Conservation (phyloP, 768 basidiomycete species). For the Fibroporia radiculosa region DNA sequence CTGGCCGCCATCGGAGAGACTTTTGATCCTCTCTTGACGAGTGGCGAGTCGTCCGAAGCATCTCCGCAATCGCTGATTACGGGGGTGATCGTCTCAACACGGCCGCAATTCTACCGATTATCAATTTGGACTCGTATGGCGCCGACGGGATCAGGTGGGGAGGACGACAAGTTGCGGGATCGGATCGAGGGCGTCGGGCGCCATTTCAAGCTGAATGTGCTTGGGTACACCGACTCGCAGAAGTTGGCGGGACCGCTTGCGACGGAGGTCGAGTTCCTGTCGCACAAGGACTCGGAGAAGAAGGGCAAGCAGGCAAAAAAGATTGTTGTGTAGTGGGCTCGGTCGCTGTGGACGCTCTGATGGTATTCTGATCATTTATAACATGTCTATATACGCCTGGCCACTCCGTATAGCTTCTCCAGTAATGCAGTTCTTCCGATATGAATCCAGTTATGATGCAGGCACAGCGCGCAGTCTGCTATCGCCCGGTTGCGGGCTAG, state of each 20-base stretch:
- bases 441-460: too few relatives aligned
- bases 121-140: conserved; percentile 97
- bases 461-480: background rate
- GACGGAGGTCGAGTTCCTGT: conserved; percentile 91
- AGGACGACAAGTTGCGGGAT: conserved; percentile 57
- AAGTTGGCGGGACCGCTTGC: conserved; percentile 80
- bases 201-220: conserved; percentile 87
- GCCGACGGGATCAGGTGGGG: conserved; percentile 34
- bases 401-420: conserved; percentile 3
- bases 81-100: conserved; percentile 75
- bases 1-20: conserved; percentile 99
- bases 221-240: conserved; percentile 71
- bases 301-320: conserved; percentile 82
- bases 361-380: conserved; percentile 15
- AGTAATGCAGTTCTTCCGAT: conserved; percentile 2
- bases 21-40: conserved; percentile 79
- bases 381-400: conserved; percentile 4
- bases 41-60: conserved; percentile 32
- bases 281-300: conserved; percentile 93
- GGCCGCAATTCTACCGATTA: conserved; percentile 92
- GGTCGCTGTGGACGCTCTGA: conserved; percentile 1
- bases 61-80: conserved; percentile 53
- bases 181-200: conserved; percentile 79
- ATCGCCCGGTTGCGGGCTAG: background rate
- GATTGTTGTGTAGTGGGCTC: conserved; percentile 39